Evolutionary conservation across 306 rosid genomes (phyloP), one percentile per base, ranked within the genome.

Genomic region (Cucurbita pepo): DNA sequence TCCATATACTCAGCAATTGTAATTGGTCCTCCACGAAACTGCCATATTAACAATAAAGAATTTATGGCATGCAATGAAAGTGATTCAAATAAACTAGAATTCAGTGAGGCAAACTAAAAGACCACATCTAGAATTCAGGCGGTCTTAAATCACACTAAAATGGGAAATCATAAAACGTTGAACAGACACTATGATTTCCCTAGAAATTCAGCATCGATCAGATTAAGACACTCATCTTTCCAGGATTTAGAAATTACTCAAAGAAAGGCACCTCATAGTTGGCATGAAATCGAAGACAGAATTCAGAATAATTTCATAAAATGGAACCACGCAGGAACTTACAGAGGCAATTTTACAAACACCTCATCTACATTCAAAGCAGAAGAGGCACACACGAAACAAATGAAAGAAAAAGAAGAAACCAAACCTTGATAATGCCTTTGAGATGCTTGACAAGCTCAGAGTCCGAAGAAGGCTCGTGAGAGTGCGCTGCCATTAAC

Each of bases 1-100:
- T 91, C 89, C 97, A 94, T 94, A 66, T 89, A 94, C 86, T 94
- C 97, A 69, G 97, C 99, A 63, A 94, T 55, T 3, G 97, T 89
- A 59, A 94, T 94, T 78, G 97, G 99, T 30, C 99, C 99, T 52
- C 99, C 99, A 30, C 99, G 97, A 80, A 91, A 94, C 99, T 94
- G 84, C n/a, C 59, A 69, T 66, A 82, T 52, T 21, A 4, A 72
- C 71, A 61, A 70, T 67, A 14, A 34, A 69, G 16, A 69, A 16
- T 8, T 69, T 52, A 14, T 50, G 74, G 25, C 14, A 69, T 16
- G 74, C 30, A 69, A 50, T 4, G 52, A 69, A 69, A 51, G 30
- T 69, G 9, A 48, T 69, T 8, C 7, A 65, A 64, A 44, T n/a
- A 65, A 60, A 60, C 21, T 60, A 36, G 21, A 61, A 25, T 25